Percentiles rank a stretch among this genome's conserved stretches.
Conservation (phyloP, 805 yeast species). For the Nakazawaea anatomiae region DNA sequence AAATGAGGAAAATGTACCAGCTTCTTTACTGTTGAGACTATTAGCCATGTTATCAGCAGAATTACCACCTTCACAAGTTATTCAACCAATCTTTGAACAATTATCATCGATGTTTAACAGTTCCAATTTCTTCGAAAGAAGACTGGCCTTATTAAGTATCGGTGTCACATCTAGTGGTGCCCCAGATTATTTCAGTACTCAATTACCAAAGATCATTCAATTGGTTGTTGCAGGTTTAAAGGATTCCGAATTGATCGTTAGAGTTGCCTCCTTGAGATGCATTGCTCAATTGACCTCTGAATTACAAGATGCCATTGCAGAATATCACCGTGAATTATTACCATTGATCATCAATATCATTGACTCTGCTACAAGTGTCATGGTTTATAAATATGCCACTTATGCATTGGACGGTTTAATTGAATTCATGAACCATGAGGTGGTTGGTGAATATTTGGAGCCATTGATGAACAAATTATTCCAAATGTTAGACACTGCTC, state of each 20-base stretch:
- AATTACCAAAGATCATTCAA: conserved; percentile 68
- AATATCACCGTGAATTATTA: conserved; percentile 73
- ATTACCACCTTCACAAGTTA: conserved; percentile 90
- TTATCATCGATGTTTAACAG: conserved; percentile 54
- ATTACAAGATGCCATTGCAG: conserved; percentile 79
- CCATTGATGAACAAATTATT: conserved; percentile 88
- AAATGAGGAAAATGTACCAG: conserved; percentile 83
- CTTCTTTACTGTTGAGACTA: conserved; percentile 72
- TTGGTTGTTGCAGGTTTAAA: conserved; percentile 70
- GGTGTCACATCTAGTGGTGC: conserved; percentile 88
- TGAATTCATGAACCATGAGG: conserved; percentile 86
- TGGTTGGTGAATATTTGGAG: conserved; percentile 71
- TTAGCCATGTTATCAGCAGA: conserved; percentile 73
- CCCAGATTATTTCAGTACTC: conserved; percentile 82
- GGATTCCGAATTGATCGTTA: conserved; percentile 68
- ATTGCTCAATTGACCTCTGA: conserved; percentile 75
- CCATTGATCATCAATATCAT: conserved; percentile 85
- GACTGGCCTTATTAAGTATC: conserved; percentile 79
- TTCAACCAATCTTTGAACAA: conserved; percentile 68
- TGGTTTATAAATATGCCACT: conserved; percentile 87
- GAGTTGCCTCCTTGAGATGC: conserved; percentile 81
- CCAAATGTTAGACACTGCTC: conserved; percentile 72
- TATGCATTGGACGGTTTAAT: conserved; percentile 85
- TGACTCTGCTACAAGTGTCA: conserved; percentile 76
- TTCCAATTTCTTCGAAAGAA: conserved; percentile 67